These are phyloP conservation scores for Plasmodium cynomolgi DNA, from an alignment of 169 alveolate species.

Conservation along the genomic window DNA sequence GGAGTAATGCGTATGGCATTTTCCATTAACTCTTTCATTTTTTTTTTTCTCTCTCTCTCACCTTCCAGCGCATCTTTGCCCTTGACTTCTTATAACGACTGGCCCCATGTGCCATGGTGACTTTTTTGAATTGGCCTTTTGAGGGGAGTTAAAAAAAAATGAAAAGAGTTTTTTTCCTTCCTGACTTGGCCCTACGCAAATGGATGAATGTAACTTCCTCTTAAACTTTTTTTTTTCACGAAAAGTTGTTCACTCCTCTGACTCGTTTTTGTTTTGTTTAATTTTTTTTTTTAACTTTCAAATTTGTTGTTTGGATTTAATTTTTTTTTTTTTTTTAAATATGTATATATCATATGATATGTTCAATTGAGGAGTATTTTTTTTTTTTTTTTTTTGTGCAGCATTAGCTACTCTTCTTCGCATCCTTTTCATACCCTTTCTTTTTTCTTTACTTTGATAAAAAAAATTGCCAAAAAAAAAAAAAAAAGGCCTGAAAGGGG, in stretches of 20 bases:
- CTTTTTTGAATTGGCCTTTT: neutral
- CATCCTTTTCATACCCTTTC: neutral
- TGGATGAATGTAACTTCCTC: neutral
- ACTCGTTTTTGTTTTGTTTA: conserved; percentile 10
- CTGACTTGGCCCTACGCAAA: neutral
- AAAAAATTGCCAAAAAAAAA: neutral
- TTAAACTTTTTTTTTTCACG: neutral
- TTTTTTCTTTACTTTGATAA: neutral
- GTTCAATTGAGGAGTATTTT: neutral
- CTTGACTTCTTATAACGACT: conserved; percentile 93
- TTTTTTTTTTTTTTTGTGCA: neutral
- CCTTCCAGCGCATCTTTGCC: conserved; percentile 95
- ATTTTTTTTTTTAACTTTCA: neutral
- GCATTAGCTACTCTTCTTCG: neutral
- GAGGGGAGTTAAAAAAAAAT: neutral
- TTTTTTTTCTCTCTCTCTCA: conserved; percentile 35
- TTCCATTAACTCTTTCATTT: neutral
- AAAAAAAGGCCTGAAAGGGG: neutral
- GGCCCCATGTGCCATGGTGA: conserved; percentile 94
- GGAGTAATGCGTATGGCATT: neutral
- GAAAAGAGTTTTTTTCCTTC: neutral
- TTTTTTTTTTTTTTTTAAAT: neutral
- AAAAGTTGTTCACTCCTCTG: neutral
- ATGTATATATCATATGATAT: neutral
- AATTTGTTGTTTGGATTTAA: conserved; percentile 3